These are phyloP conservation scores for Penicillium sp. DNA, from an alignment of 2,329 filamentous ascomycete genomes.

Conservation along the genomic window DNA sequence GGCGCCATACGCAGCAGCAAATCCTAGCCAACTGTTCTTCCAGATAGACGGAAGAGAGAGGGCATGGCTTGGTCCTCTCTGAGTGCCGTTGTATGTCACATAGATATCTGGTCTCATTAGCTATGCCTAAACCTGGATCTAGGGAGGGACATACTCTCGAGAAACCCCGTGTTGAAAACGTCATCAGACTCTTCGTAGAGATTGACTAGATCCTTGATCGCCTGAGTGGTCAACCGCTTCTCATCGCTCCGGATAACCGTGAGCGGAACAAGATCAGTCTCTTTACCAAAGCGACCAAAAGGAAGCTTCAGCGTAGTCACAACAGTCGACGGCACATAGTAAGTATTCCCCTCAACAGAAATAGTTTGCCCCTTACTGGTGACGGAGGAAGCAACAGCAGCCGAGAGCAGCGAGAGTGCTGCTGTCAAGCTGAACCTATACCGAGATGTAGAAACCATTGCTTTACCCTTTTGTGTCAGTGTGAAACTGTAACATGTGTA, in stretches of 20 bases:
- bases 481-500: not conserved
- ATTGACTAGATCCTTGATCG: not conserved
- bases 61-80: not conserved
- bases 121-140: not conserved
- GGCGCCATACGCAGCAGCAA: not conserved
- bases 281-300: not conserved
- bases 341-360: not conserved
- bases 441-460: not conserved
- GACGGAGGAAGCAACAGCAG: not conserved
- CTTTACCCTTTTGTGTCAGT: not conserved
- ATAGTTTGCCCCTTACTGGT: not conserved
- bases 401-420: not conserved
- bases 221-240: not conserved
- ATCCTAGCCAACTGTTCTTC: not conserved
- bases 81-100: constrained; percentile 7
- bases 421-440: not conserved
- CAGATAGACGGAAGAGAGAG: not conserved
- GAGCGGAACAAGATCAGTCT: not conserved
- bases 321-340: constrained; percentile 6
- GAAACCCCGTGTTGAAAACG: constrained; percentile 1
- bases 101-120: constrained; percentile 2
- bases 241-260: constrained; percentile 3
- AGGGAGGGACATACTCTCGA: not conserved
- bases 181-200: not conserved
- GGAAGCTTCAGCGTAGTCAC: not conserved